Percentiles rank a stretch among this genome's conserved stretches.
phyloP scores from a whole-genome alignment of 352 stramenopile genomes.

The Phytophthora pistaciae region DNA sequence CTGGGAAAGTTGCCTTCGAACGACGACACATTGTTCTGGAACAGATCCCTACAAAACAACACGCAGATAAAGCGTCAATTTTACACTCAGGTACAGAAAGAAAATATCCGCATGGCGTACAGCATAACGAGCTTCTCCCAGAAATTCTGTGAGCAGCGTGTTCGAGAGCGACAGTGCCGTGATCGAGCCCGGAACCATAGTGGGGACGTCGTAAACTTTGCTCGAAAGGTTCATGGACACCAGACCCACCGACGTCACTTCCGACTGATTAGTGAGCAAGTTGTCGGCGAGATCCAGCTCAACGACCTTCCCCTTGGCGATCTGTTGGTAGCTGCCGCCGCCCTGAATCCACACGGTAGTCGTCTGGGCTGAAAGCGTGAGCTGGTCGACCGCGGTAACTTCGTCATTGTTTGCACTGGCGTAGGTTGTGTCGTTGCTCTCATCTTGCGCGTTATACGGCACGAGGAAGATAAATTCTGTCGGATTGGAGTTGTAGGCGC shows the following conservation, averaged over 20 bases:
- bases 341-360: not conserved
- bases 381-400: not conserved
- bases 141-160: not conserved
- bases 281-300: not conserved
- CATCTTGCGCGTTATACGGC: not conserved
- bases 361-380: not conserved
- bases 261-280: not conserved
- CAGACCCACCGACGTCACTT: not conserved
- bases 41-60: not conserved
- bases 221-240: not conserved
- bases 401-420: not conserved
- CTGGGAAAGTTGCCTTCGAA: not conserved
- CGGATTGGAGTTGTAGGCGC: not conserved
- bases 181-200: not conserved
- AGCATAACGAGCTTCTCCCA: not conserved
- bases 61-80: no score
- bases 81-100: no score
- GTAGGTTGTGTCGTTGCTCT: not conserved
- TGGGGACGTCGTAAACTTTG: not conserved
- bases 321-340: not conserved
- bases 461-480: not conserved
- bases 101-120: not conserved
- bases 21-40: not conserved
- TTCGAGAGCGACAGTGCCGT: not conserved
- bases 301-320: not conserved